Conservation (phyloP, 2,329 filamentous ascomycete genomes). For the Ophiosphaerella korrae region DNA sequence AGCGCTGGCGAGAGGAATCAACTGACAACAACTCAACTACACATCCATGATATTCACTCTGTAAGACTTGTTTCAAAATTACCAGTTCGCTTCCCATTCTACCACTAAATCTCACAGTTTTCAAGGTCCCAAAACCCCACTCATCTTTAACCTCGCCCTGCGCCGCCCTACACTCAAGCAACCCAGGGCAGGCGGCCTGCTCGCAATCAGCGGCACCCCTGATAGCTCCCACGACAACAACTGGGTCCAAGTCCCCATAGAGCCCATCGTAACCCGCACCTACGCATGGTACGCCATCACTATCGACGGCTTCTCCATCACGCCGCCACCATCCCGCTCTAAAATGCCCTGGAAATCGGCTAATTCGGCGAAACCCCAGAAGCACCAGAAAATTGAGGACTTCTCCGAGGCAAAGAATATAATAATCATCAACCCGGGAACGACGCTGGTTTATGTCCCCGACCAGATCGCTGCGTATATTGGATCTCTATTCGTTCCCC, state of each 20-base stretch:
- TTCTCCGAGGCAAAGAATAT: neutral
- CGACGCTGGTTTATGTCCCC: slow-evolving; percentile 31
- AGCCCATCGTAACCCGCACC: slow-evolving; percentile 9
- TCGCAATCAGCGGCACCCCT: slow-evolving; percentile 40
- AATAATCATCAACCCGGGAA: slow-evolving; percentile 35
- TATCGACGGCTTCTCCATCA: slow-evolving; percentile 31
- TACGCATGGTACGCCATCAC: slow-evolving; percentile 35
- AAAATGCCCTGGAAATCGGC: neutral
- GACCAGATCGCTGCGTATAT: slow-evolving; percentile 21
- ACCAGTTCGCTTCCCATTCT: neutral
- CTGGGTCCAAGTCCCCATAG: slow-evolving; percentile 26
- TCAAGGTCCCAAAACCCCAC: slow-evolving; percentile 10
- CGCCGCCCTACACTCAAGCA: slow-evolving; percentile 14
- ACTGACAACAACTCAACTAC: slow-evolving; percentile 20
- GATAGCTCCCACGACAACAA: slow-evolving; percentile 13
- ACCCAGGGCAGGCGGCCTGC: slow-evolving; percentile 26
- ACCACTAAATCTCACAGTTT: slow-evolving; percentile 10
- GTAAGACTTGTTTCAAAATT: slow-evolving; percentile 19
- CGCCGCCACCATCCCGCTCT: slow-evolving; percentile 3
- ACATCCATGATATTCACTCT: slow-evolving; percentile 28
- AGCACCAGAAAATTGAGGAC: too few species aligned
- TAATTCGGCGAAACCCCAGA: too few species aligned
- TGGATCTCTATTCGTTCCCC: slow-evolving; percentile 26
- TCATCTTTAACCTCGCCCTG: slow-evolving; percentile 34
- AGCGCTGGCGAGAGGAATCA: slow-evolving; percentile 17